Base-by-base conservation (phyloP, 2,329 filamentous ascomycete genomes). In the Taxawa tesnikishii region DNA sequence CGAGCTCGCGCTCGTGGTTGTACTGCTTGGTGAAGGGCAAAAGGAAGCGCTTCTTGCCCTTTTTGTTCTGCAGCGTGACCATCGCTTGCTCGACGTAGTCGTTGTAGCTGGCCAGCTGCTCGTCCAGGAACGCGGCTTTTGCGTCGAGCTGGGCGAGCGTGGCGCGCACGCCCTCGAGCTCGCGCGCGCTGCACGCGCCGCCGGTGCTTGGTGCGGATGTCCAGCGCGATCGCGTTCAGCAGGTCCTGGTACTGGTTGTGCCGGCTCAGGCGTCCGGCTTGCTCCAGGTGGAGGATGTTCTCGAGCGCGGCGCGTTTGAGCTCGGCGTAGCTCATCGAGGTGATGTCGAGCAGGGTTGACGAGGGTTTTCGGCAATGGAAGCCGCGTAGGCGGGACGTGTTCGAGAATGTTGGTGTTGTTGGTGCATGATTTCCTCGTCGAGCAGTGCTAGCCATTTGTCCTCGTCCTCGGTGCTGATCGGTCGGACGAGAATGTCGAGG, bases 51-150 rank as follows among this genome's bases (percentile, higher is more conserved):
- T 92, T 93, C 63, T 92, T 92, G 40, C 80, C 87, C 60, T 94
- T 94, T 58, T 94, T 93, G 60, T 83, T 94, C 57, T 96, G 90
- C 37, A 98, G 67, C 4, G 92, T 98, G 38, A 87, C 71, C 83
- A 98, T 94, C 29, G 90, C 88, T 56, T 94, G 87, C 62, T 98
- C 92, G 50, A 98, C 94, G 59, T 98, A 98, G 61, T 98, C 85
- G 53, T 98, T 94, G 62, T 98, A 98, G 43, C 79, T 90, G 67
- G 94, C 94, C 38, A 93, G 74, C 60, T 98, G 90, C 46, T 85
- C 81, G 52, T 98, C 90, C 7, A 98, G 71, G 59, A 92, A 98
- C 43, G 76, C 73, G 23, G 88, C 87, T 62, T 98, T 90, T 45
- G 85, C 75, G 55, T 83, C 77, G 39, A 92, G 61, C 42, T 85